phyloP scores from a whole-genome alignment of 2,329 filamentous ascomycete species.

The Aspergillus sp. region DNA sequence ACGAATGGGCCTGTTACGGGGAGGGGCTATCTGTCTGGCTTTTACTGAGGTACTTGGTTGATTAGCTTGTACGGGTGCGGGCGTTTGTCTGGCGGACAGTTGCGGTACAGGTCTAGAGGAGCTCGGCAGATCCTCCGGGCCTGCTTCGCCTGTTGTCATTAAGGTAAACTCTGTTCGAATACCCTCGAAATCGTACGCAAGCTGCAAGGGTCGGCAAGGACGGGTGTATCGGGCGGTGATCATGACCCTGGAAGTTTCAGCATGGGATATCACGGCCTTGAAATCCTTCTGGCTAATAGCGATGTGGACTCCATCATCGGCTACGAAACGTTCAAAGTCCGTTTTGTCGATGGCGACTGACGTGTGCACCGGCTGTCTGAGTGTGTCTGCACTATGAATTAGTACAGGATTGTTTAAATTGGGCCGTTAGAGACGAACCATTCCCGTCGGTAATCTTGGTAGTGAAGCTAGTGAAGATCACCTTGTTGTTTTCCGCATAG shows the following conservation, averaged over 20 bases:
- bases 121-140: conserved; percentile 34
- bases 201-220: conserved; percentile 60
- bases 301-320: conserved; percentile 61
- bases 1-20: conserved; percentile 31
- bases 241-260: conserved; percentile 56
- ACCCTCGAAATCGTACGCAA: conserved; percentile 58
- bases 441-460: conserved; percentile 63
- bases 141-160: conserved; percentile 62
- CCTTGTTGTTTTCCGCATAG: conserved; percentile 57
- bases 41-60: conserved; percentile 14
- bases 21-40: conserved; percentile 31
- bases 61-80: conserved; percentile 28
- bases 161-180: conserved; percentile 61
- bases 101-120: conserved; percentile 42
- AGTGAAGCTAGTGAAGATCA: conserved; percentile 65
- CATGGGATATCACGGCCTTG: conserved; percentile 63
- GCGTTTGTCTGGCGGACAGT: conserved; percentile 42
- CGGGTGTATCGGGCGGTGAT: conserved; percentile 60
- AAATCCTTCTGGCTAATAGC: conserved; percentile 67
- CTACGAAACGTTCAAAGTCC: conserved; percentile 62
- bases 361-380: conserved; percentile 66
- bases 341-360: conserved; percentile 61
- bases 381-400: conserved; percentile 49
- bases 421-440: conserved; percentile 38
- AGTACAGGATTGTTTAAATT: not conserved